Base-by-base conservation (phyloP, 768 basidiomycete species). In the Trametes coccinea region DNA sequence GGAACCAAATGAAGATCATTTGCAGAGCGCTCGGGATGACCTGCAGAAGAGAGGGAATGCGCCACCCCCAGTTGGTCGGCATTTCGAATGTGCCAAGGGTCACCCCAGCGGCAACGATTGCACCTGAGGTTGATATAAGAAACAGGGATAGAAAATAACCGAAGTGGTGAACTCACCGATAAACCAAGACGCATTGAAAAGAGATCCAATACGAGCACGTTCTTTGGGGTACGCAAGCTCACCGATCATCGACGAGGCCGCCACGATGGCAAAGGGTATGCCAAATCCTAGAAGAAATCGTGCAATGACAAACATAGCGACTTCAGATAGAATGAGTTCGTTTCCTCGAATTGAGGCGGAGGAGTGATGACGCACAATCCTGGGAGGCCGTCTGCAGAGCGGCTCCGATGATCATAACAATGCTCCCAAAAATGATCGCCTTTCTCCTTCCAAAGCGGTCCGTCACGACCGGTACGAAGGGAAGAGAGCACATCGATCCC, bases 171-270 rank as follows among this genome's bases (percentile, higher is more conserved):
- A 47, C 69, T 43, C 67, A 78, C 82, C 82, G 46, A 83, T 79
- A 70, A 84, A 86, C 75, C 84, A 88, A 60, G 82, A 85, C 0
- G 84, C 77, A 71, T 86, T 86, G 75, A 84, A 87, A 1, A 85
- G 74, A 3, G 85, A 85, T 8, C 86, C 87, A 17, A 90, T 68
- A 5, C 82, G 80, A 2, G 84, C 85, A 52, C 89, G 84, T 73
- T 89, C 87, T 56, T 84, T 86, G 0, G 88, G 87, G 72, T 87
- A 84, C 0, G 87, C 82, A 14, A 89, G 76, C 70, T 90, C 88
- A 77, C 81, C 83, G 64, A 89, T 82, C 44, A 89, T 76, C 16
- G 87, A 83, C 0, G 88, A 87, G 2, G 87, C 86, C 16, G 83
- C 84, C 48, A 86, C 82, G 63, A 83, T 83, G 31, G 84, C 83